Evolutionary conservation across 1,284 basidiomycete species (phyloP), one percentile per base, ranked within the genome.

Genomic region (Trametes sp.): DNA sequence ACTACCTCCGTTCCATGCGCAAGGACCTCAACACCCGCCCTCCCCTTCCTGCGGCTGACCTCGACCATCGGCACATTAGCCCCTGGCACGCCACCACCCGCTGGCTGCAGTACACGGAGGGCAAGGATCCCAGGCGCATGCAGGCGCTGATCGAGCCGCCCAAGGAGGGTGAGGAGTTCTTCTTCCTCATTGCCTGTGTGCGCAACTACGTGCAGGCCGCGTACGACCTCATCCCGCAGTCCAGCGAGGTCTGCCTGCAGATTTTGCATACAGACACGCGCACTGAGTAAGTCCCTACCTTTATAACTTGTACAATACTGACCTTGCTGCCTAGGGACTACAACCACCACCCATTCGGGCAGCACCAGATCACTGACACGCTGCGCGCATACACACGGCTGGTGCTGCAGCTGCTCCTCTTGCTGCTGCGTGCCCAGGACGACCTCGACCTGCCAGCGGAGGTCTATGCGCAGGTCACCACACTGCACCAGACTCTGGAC

Each of bases 21-120:
- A 6, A 29, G 24, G 46, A 48, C 6, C 46, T 48, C 6, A 16
- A 48, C 28, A 29, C 46, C 11, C 46, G 46, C 28, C 46, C 46
- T 29, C 28, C 46, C 13, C 46, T 48, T 9, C 46, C 46, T 29
- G 28, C 26, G 10, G 9, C 46, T 48, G 46, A 48, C 9, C 26
- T 48, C 2, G 46, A 48, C 46, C 46, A 44, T n/a, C 48, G 56
- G 11, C 56, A 58, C 26, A 31, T 58, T 48, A 50, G 38, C 38
- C 48, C 56, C n/a, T 58, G 56, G 56, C 56, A 58, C 31, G 21
- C 31, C 23, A 44, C 46, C 28, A 58, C 56, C 10, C 46, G 48
- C 26, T 58, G 56, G 56, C 3, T 23, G 10, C 26, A n/a, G 13
- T 58, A 41, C 26, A 6, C 48, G 2, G 56, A 49, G 8, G 48